Conservation (phyloP, 495 filamentous ascomycete genomes). For the Aspergillus nidulans region DNA sequence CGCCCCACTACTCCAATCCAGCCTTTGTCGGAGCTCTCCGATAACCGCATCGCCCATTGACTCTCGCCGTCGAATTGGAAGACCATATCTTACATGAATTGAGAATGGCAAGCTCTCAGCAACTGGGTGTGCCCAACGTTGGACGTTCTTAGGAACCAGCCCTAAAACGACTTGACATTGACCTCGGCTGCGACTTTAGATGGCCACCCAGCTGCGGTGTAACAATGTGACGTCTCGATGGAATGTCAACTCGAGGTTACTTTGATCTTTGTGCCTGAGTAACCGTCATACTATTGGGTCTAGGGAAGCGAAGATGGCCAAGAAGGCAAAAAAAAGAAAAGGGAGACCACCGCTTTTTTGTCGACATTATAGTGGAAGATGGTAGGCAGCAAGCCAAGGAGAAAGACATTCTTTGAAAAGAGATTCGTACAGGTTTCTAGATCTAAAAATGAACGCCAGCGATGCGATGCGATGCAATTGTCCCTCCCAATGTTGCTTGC, state of each 20-base stretch:
- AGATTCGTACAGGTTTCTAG: conserved; percentile 12
- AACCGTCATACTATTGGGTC: background rate
- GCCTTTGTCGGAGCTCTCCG: conserved; percentile 26
- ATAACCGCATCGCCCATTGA: conserved; percentile 13
- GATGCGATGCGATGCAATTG: conserved; percentile 20
- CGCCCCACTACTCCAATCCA: conserved; percentile 1
- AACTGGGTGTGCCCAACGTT: conserved; percentile 5
- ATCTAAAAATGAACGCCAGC: conserved; percentile 31
- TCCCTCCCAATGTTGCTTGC: background rate
- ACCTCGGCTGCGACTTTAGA: conserved; percentile 20
- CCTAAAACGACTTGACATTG: background rate
- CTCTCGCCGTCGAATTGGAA: background rate
- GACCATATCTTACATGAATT: background rate
- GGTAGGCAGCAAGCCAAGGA: background rate
- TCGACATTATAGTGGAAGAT: background rate
- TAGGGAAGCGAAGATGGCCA: background rate
- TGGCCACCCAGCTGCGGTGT: conserved; percentile 12
- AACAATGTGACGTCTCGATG: conserved; percentile 6
- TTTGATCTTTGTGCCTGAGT: conserved; percentile 5
- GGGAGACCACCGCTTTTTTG: background rate
- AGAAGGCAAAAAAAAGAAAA: background rate
- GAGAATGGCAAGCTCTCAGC: background rate
- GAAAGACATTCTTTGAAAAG: background rate
- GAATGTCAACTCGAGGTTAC: background rate
- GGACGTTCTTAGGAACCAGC: background rate